phyloP scores from a whole-genome alignment of 768 basidiomycete genomes.

The Pulveroboletus sp. region DNA sequence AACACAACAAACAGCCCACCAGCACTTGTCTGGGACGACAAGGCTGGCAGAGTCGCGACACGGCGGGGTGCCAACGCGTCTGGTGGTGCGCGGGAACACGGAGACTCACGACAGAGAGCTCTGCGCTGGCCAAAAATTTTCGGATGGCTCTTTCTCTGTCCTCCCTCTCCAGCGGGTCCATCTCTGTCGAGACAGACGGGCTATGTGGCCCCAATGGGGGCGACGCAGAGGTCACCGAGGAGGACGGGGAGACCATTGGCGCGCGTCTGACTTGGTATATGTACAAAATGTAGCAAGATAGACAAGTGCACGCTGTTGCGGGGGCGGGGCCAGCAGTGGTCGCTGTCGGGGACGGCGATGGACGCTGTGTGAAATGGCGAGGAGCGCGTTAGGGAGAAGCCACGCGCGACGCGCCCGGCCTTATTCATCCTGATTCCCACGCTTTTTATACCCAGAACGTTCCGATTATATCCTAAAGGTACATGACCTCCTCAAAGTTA shows the following conservation, averaged over 20 bases:
- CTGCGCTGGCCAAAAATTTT: conserved; percentile 76
- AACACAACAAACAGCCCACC: conserved; percentile 1
- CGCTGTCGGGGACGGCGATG: conserved; percentile 33
- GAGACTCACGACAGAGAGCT: conserved; percentile 72
- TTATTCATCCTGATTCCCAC: conserved; percentile 37
- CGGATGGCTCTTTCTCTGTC: conserved; percentile 65
- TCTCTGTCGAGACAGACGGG: conserved; percentile 40
- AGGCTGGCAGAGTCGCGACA: conserved; percentile 21
- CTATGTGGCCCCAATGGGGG: conserved; percentile 57
- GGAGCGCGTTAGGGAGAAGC: conserved; percentile 37
- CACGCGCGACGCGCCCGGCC: conserved; percentile 36
- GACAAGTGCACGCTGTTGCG: conserved; percentile 11
- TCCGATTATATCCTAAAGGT: conserved; percentile 16
- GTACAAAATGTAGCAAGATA: conserved; percentile 16
- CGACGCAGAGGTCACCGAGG: conserved; percentile 80
- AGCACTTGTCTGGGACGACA: conserved; percentile 4
- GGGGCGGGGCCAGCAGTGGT: conserved; percentile 14
- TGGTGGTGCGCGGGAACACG: conserved; percentile 25
- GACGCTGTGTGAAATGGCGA: conserved; percentile 36
- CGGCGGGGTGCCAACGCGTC: conserved; percentile 47
- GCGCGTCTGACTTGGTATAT: conserved; percentile 28
- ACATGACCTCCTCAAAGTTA: conserved; percentile 8
- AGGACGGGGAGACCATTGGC: conserved; percentile 75
- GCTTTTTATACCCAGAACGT: conserved; percentile 23
- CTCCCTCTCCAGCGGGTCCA: conserved; percentile 47